Percentiles rank a stretch among this genome's conserved stretches.
These are phyloP conservation scores for Neurospora tetrasperma DNA, from an alignment of 495 filamentous ascomycete species.

Conservation along the genomic window DNA sequence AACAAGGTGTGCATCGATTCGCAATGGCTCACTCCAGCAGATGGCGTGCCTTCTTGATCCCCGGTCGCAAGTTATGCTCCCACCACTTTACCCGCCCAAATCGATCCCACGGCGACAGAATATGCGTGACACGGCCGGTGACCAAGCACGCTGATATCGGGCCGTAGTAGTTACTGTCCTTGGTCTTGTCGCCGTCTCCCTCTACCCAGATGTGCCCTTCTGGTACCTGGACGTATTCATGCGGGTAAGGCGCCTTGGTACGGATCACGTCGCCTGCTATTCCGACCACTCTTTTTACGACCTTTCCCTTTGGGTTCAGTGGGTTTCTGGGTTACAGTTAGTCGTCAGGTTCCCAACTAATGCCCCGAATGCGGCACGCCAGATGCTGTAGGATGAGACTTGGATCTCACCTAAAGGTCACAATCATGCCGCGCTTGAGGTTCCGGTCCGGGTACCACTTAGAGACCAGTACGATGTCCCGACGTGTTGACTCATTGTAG, in stretches of 20 bases:
- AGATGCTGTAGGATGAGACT: not conserved
- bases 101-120: slow-evolving; percentile 49
- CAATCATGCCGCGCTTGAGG: slow-evolving; percentile 43
- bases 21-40: not conserved
- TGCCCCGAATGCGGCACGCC: not conserved
- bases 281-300: slow-evolving; percentile 60
- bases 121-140: slow-evolving; percentile 49
- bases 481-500: slow-evolving; percentile 43
- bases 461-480: slow-evolving; percentile 43
- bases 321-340: slow-evolving; percentile 45
- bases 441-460: slow-evolving; percentile 37
- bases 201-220: slow-evolving; percentile 72
- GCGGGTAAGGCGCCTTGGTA: slow-evolving; percentile 51
- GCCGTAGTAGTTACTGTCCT: slow-evolving; percentile 70
- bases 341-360: slow-evolving; percentile 1
- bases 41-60: slow-evolving; percentile 7
- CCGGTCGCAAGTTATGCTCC: slow-evolving; percentile 26
- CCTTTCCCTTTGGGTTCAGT: slow-evolving; percentile 44
- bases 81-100: slow-evolving; percentile 42
- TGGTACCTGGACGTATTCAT: slow-evolving; percentile 47
- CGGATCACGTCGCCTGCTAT: slow-evolving; percentile 58
- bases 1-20: not conserved
- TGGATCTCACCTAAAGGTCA: slow-evolving; percentile 39
- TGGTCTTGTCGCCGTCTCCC: slow-evolving; percentile 52
- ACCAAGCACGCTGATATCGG: slow-evolving; percentile 53